phyloP scores from a whole-genome alignment of 78 protist genomes.

The Mantamonas sphyraenae region DNA sequence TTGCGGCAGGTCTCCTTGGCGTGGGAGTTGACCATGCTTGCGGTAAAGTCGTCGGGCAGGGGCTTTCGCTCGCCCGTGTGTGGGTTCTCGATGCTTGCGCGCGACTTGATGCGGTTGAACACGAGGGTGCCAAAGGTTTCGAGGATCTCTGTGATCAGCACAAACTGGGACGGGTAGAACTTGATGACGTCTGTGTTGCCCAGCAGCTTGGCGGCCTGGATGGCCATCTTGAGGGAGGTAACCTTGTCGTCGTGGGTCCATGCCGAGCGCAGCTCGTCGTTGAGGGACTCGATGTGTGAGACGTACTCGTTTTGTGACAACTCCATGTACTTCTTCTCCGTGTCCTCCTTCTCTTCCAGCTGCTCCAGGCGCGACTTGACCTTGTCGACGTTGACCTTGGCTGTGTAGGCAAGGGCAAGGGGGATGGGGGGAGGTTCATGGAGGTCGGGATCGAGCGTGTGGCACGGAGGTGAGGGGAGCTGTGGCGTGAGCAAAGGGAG shows the following conservation, averaged over 20 bases:
- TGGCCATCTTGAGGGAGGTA: slow-evolving; percentile 67
- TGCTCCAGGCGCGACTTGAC: slow-evolving; percentile 8
- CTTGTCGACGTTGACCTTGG: no score
- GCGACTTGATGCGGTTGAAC: slow-evolving; percentile 54
- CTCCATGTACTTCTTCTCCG: background rate
- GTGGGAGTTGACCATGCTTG: slow-evolving; percentile 10
- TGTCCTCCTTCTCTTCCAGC: slow-evolving; percentile 5
- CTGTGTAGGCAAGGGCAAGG: no score
- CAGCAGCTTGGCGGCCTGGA: slow-evolving; percentile 70
- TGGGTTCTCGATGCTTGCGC: no score
- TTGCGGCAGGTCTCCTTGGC: slow-evolving; percentile 84
- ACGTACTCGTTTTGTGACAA: slow-evolving; percentile 51
- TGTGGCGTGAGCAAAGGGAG: no score
- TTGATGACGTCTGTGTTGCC: slow-evolving; percentile 28
- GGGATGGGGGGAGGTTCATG: no score
- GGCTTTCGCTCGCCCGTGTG: background rate
- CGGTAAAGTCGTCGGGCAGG: slow-evolving; percentile 20
- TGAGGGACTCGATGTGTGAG: slow-evolving; percentile 51
- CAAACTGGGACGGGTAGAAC: slow-evolving; percentile 86
- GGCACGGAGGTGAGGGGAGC: no score
- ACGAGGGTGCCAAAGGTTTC: slow-evolving; percentile 88
- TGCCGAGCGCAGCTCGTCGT: slow-evolving; percentile 48
- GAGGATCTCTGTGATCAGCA: slow-evolving; percentile 73
- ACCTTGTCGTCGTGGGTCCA: slow-evolving; percentile 71
- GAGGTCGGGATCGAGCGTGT: no score